Evolutionary conservation across 1,284 basidiomycete species (phyloP).

Genomic region (Mycena citricolor): DNA sequence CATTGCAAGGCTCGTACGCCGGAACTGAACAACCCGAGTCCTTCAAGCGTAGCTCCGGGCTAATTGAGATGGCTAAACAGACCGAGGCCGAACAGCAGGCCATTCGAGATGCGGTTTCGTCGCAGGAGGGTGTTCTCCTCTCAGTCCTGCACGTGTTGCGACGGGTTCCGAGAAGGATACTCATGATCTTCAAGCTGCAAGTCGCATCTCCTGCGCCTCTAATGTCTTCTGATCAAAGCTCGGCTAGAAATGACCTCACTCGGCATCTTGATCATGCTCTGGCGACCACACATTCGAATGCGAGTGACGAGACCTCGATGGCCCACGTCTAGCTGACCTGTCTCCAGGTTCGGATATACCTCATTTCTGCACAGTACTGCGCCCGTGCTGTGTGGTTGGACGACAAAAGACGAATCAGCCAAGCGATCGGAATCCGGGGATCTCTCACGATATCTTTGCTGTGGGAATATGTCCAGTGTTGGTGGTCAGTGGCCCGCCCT

Average conservation of each 20-base stretch:
- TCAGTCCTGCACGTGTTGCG: constrained; percentile 86
- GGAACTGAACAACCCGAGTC: constrained; percentile 29
- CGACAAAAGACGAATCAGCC: constrained; percentile 58
- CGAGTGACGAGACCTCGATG: constrained; percentile 33
- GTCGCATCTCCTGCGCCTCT: background rate
- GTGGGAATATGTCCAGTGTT: constrained; percentile 55
- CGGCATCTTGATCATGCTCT: constrained; percentile 73
- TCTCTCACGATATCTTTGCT: constrained; percentile 53
- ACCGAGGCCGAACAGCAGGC: constrained; percentile 73
- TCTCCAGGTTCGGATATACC: constrained; percentile 75
- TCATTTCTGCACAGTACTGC: constrained; percentile 93
- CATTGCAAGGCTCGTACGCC: constrained; percentile 58
- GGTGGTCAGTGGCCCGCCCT: constrained; percentile 53
- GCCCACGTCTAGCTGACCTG: constrained; percentile 7
- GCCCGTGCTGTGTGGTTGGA: constrained; percentile 82
- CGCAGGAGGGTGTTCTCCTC: constrained; percentile 76
- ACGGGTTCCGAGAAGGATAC: constrained; percentile 77
- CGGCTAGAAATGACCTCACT: constrained; percentile 69
- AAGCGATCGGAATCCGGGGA: constrained; percentile 49
- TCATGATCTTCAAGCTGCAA: constrained; percentile 81
- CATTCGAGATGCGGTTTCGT: constrained; percentile 78
- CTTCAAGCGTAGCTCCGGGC: constrained; percentile 63
- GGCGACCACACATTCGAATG: constrained; percentile 74
- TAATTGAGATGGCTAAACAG: constrained; percentile 73
- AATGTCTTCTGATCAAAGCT: background rate